A percentile compares a stretch with the other conserved stretches of the same genome.
These are phyloP conservation scores for Aspergillus sp. DNA, from an alignment of 2,329 filamentous ascomycete genomes.

Conservation along the genomic window DNA sequence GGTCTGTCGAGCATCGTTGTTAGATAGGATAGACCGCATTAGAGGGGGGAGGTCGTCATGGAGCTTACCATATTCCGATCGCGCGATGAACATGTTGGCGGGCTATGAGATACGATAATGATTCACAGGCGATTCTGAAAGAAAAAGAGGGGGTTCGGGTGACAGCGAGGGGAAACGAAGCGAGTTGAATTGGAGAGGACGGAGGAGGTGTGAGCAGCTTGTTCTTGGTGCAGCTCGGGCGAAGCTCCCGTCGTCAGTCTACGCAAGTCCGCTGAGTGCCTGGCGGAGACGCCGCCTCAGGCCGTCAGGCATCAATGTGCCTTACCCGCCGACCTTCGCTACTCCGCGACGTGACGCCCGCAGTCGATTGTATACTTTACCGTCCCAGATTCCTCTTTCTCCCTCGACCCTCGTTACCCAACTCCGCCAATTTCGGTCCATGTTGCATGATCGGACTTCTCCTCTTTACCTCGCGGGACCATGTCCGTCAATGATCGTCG, in stretches of 20 bases:
- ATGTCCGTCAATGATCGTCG: conserved; percentile 44
- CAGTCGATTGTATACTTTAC: conserved; percentile 3
- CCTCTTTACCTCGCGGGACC: conserved; percentile 26
- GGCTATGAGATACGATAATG: conserved; percentile 23
- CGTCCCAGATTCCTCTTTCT: background rate
- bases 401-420: background rate
- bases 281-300: conserved; percentile 26
- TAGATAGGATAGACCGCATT: conserved; percentile 36
- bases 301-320: conserved; percentile 18
- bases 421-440: conserved; percentile 11
- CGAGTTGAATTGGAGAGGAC: conserved; percentile 2
- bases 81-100: conserved; percentile 95
- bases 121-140: background rate
- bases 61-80: conserved; percentile 95
- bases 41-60: conserved; percentile 22
- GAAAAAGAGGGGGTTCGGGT: background rate
- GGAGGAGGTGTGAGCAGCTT: conserved; percentile 17
- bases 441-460: conserved; percentile 24
- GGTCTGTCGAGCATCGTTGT: conserved; percentile 61
- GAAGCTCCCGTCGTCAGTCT: conserved; percentile 33
- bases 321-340: conserved; percentile 4
- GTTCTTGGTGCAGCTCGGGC: conserved; percentile 25
- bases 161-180: conserved; percentile 2
- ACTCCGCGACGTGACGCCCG: conserved; percentile 11
- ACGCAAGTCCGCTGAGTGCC: conserved; percentile 38